phyloP scores from a whole-genome alignment of 2,329 filamentous ascomycete species.

The Fusarium redolens region DNA sequence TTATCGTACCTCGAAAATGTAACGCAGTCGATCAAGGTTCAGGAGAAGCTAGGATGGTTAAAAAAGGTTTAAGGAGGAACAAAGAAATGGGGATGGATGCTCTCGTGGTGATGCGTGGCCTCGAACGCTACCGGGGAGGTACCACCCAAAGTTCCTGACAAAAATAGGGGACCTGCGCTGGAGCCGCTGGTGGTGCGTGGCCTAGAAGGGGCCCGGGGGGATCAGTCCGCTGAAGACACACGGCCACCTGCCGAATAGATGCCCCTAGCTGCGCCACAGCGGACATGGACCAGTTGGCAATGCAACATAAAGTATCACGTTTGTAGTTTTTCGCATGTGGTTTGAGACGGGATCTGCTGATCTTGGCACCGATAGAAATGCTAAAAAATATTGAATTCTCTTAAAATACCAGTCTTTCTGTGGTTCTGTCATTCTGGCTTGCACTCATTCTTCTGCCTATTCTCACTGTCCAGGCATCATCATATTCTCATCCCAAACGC shows the following conservation, averaged over 20 bases:
- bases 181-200: constrained; percentile 7
- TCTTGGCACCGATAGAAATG: not conserved
- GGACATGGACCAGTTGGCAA: constrained; percentile 11
- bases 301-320: constrained; percentile 15
- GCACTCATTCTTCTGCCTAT: not conserved
- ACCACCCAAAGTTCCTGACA: constrained; percentile 23
- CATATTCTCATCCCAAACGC: not conserved
- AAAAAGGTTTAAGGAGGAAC: not conserved
- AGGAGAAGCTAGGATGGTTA: not conserved
- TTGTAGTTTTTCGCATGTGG: constrained; percentile 1
- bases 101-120: constrained; percentile 41
- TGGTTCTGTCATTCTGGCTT: too few relatives aligned
- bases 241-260: not conserved
- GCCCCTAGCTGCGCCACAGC: constrained; percentile 27
- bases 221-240: not conserved
- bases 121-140: constrained; percentile 23
- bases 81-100: constrained; percentile 15
- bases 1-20: constrained; percentile 32
- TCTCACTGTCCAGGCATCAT: not conserved
- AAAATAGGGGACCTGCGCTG: constrained; percentile 37
- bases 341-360: constrained; percentile 4
- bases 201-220: not conserved
- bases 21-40: not conserved
- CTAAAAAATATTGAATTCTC: not conserved
- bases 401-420: not conserved